Evolutionary conservation across 2,329 filamentous ascomycete genomes (phyloP), one percentile per base, ranked within the genome.

Genomic region (Ceratocystiopsis minuta): DNA sequence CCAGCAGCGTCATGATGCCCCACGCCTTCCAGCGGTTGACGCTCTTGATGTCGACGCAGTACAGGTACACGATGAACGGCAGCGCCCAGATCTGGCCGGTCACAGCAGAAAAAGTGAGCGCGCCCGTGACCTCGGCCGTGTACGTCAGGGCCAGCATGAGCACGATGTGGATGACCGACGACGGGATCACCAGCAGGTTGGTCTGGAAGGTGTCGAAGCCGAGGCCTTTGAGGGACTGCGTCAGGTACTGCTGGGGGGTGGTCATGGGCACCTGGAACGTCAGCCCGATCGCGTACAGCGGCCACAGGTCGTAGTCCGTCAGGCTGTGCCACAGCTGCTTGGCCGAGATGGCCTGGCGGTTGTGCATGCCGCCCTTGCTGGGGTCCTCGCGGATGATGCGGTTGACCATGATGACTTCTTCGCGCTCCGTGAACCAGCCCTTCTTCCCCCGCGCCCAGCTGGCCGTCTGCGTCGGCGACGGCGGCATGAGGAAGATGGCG

Each of bases 331-430:
- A 72, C 1, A 75, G 60, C 1, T 63, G 54, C 5, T 52, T 56
- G 0, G 58, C 60, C 0, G 67, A 70, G 32, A 76, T 64, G 0
- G 66, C 63, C 51, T 75, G 59, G 6, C 72, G 64, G 48, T 76
- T 76, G 51, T 75, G 69, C 68, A 78, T 75, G 41, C 65, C 64
- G 39, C 67, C 66, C 50, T 73, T 73, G 37, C 60, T 64, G 0
- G 72, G 73, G 45, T 77, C 75, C 36, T 79, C 75, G 1, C 75
- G 66, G 12, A 66, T 50, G 11, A 65, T 54, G 1, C 75, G 61
- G 48, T 76, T 78, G 24, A 78, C 70, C 3, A 78, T 61, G 43
- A 78, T 77, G 18, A 58, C 58, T 42, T 74, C 67, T 49, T 77
- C 72, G 13, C 20, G 55, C 16, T 38, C 68, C 2, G 53, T 68